Evolutionary conservation across 352 stramenopile species (phyloP), one percentile per base, ranked within the genome.

Genomic region (Blastocystis sp.): DNA sequence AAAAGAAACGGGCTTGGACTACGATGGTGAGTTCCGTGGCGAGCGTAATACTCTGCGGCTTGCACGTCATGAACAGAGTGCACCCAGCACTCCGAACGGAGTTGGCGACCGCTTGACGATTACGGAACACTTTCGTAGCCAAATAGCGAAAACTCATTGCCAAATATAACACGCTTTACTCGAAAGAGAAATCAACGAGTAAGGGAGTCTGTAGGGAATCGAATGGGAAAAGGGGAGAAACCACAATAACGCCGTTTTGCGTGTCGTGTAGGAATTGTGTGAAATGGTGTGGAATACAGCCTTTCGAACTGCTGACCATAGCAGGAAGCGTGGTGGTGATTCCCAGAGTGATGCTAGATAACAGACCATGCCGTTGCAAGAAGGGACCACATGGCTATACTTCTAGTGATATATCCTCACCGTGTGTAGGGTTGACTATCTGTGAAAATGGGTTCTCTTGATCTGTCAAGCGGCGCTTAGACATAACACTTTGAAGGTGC

Each of bases 1-100:
- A 84, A 70, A 84, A 84, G 53, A 2, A 38, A 70, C 74, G 74
- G 2, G 48, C 21, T 34, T 21, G 52, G 14, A 59, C 74, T 84
- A 84, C 9, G 34, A 41, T 70, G 48, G 48, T 17, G 48, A 34
- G 28, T 34, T 34, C 28, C 28, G 28, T 34, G 28, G 28, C 28
- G 28, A 34, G 28, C 28, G 28, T 34, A 34, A 34, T 34, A 34
- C 28, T 34, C 28, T 34, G 28, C 28, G 28, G 28, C 28, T 34
- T 34, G 28, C 28, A 14, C 48, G 48, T 17, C 48, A 56, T 7
- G 14, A 14, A 56, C 5, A 56, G 48, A 14, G 14, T 0, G 48
- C 48, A 56, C 5, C 48, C 14, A 7, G 5, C 48, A 56, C 14
- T 56, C 48, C 48, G 48, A 56, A 56, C 14, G 5, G 48, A 7